Percentiles rank a stretch among this genome's conserved stretches.
Evolutionary conservation across 768 basidiomycete genomes (phyloP).

Genomic region (Amanita pseudoporphyria): DNA sequence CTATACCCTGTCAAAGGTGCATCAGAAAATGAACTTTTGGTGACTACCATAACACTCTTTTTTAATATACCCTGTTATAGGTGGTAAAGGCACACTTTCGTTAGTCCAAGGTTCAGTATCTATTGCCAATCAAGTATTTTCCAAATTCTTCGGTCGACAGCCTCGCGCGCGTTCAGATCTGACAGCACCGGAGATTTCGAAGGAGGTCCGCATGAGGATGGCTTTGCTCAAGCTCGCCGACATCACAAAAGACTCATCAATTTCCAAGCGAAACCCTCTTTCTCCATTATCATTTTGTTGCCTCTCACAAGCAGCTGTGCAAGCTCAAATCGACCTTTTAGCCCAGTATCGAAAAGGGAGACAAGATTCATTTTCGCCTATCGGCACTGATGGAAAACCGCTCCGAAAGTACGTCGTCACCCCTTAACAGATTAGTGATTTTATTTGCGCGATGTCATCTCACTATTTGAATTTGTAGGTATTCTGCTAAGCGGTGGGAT

Average conservation of each 20-base stretch:
- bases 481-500: conserved; percentile 44
- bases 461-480: conserved; percentile 17
- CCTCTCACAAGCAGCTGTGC: conserved; percentile 39
- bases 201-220: conserved; percentile 39
- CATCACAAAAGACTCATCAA: conserved; percentile 33
- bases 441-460: neutral
- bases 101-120: conserved; percentile 47
- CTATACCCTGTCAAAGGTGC: conserved; percentile 57
- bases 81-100: conserved; percentile 45
- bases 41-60: no score
- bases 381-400: conserved; percentile 48
- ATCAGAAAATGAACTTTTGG: conserved; percentile 1
- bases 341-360: conserved; percentile 35
- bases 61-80: no score
- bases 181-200: conserved; percentile 22
- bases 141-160: conserved; percentile 50
- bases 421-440: no score
- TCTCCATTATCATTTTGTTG: conserved; percentile 64
- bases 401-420: conserved; percentile 44
- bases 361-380: conserved; percentile 42
- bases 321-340: conserved; percentile 42
- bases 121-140: conserved; percentile 53
- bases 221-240: conserved; percentile 48
- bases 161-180: conserved; percentile 42
- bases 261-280: conserved; percentile 42